Conservation (phyloP, 768 basidiomycete genomes). For the Kwoniella bestiolae region DNA sequence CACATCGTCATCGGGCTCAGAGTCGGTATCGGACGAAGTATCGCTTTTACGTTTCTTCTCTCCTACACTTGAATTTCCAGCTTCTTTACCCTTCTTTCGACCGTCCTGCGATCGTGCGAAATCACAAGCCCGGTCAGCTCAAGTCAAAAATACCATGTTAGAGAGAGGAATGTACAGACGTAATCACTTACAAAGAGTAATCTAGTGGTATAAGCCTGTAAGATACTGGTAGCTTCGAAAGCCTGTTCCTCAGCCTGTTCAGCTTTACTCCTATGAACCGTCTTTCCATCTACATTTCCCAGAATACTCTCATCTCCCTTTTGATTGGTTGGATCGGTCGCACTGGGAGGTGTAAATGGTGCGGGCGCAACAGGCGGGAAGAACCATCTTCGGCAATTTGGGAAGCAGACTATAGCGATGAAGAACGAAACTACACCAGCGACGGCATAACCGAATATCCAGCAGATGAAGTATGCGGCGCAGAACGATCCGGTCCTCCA, state of each 20-base stretch:
- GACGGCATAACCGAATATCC: constrained; percentile 56
- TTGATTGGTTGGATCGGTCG: constrained; percentile 58
- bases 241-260: constrained; percentile 60
- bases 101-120: constrained; percentile 38
- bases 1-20: constrained; percentile 41
- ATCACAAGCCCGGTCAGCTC: background rate
- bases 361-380: constrained; percentile 58
- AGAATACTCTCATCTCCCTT: constrained; percentile 58
- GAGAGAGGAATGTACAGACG: too few species aligned
- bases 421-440: constrained; percentile 53
- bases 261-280: constrained; percentile 56
- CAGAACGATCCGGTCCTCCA: constrained; percentile 53
- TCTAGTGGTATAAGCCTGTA: constrained; percentile 43
- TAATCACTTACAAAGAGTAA: constrained; percentile 47
- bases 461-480: constrained; percentile 56
- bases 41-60: constrained; percentile 42
- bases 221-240: constrained; percentile 56
- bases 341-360: constrained; percentile 56
- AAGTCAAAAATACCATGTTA: constrained; percentile 12
- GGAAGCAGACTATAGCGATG: constrained; percentile 54
- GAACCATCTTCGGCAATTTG: constrained; percentile 52
- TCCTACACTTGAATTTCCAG: constrained; percentile 55
- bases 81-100: constrained; percentile 50
- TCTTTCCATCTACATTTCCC: constrained; percentile 53
- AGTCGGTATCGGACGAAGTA: constrained; percentile 35